These are phyloP conservation scores for Fusarium albidum DNA, from an alignment of 2,329 filamentous ascomycete species.

Conservation along the genomic window DNA sequence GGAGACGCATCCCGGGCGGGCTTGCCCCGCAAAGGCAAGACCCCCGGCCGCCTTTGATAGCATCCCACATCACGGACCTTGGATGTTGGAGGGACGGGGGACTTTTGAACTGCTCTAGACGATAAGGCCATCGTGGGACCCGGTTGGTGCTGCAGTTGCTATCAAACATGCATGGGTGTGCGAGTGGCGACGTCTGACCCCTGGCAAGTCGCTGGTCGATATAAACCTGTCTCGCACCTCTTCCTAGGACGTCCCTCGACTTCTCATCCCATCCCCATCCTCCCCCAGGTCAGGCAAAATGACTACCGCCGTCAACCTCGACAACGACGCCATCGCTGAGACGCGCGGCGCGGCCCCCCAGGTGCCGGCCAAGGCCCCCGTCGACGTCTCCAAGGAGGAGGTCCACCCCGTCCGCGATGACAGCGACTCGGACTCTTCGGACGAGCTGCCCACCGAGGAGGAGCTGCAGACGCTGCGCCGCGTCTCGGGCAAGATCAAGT, in stretches of 20 bases:
- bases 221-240: too few species aligned
- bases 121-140: slow-evolving; percentile 33
- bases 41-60: neutral
- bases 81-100: neutral
- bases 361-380: slow-evolving; percentile 39
- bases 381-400: slow-evolving; percentile 40
- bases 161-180: too few species aligned
- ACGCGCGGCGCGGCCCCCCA: too few species aligned
- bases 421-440: slow-evolving; percentile 39
- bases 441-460: slow-evolving; percentile 64
- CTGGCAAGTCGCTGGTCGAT: too few species aligned
- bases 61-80: neutral
- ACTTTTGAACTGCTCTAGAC: slow-evolving; percentile 24
- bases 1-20: too few species aligned
- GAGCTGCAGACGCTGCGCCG: slow-evolving; percentile 68
- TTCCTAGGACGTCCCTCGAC: too few species aligned
- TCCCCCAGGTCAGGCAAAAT: too few species aligned
- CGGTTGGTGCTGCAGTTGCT: too few species aligned
- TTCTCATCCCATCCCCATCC: neutral
- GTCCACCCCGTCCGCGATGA: slow-evolving; percentile 34
- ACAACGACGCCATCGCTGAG: slow-evolving; percentile 48
- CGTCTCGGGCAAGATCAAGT: slow-evolving; percentile 71
- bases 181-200: too few species aligned
- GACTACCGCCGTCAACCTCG: slow-evolving; percentile 47
- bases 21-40: slow-evolving; percentile 29